A percentile compares a stretch with the other conserved stretches of the same genome.
Evolutionary conservation across 768 basidiomycete species (phyloP).

Genomic region (Daedaleopsis sinensis): DNA sequence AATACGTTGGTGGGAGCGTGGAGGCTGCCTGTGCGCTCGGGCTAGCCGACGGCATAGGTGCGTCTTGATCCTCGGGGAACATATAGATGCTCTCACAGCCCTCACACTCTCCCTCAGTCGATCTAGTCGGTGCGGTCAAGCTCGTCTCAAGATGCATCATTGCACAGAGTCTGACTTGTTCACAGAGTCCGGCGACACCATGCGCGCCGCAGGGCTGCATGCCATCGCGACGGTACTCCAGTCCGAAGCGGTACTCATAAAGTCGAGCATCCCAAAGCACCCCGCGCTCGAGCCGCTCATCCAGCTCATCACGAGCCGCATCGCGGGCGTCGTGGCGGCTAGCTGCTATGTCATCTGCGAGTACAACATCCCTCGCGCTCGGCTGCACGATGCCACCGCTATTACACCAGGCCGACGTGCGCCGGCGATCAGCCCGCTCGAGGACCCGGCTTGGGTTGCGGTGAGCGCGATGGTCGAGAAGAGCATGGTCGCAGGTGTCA

Average conservation of each 20-base stretch:
- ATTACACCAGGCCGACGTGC: constrained; percentile 91
- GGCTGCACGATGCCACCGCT: constrained; percentile 58
- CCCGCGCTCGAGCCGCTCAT: constrained; percentile 68
- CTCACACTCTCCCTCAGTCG: constrained; percentile 56
- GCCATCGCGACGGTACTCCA: constrained; percentile 88
- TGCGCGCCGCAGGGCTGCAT: constrained; percentile 96
- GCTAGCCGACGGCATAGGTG: constrained; percentile 95
- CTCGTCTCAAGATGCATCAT: neutral
- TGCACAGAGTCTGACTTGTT: neutral
- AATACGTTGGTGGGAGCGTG: constrained; percentile 97
- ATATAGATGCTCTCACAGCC: constrained; percentile 6
- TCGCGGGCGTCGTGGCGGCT: constrained; percentile 90
- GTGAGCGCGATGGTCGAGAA: constrained; percentile 94
- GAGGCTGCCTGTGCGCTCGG: constrained; percentile 98
- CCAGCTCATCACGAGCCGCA: constrained; percentile 79
- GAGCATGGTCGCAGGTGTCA: constrained; percentile 73
- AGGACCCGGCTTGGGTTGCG: constrained; percentile 78
- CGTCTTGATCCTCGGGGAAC: constrained; percentile 28
- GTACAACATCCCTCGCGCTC: constrained; percentile 80
- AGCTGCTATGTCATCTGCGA: constrained; percentile 86
- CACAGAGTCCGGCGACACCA: constrained; percentile 96
- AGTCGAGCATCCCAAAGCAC: constrained; percentile 65
- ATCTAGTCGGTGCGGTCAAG: constrained; percentile 80
- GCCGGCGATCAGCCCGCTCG: constrained; percentile 85
- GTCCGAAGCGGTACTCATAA: constrained; percentile 93